Evolutionary conservation across 768 basidiomycete genomes (phyloP).

Genomic region (Sarcodon aspratus): DNA sequence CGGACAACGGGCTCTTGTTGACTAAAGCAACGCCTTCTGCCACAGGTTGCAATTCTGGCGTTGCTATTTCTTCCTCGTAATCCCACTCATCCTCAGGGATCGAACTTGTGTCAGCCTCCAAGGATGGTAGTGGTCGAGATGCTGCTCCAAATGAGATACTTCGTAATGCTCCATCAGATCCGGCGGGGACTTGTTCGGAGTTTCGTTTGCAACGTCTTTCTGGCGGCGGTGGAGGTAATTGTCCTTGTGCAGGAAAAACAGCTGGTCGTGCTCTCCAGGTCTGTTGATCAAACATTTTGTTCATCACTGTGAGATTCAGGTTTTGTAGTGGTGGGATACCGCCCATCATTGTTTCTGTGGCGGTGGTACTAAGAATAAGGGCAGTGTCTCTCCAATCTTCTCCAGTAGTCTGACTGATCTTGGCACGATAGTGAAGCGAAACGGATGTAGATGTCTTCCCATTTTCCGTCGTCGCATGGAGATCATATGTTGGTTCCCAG

Average conservation of each 20-base stretch:
- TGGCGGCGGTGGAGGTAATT: neutral
- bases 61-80: no score
- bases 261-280: no score
- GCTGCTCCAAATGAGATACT: no score
- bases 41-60: neutral
- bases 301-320: neutral
- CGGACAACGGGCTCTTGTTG: constrained; percentile 37
- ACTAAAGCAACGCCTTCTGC: neutral
- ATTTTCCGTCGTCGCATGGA: constrained; percentile 35
- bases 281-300: neutral
- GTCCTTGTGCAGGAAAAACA: neutral
- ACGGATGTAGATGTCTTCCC: constrained; percentile 33
- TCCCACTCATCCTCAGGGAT: no score
- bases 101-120: no score
- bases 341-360: constrained; percentile 20
- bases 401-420: constrained; percentile 41
- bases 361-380: constrained; percentile 41
- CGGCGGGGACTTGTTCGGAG: no score
- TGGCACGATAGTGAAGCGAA: constrained; percentile 42
- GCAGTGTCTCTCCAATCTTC: constrained; percentile 46
- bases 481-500: constrained; percentile 48
- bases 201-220: no score
- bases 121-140: no score
- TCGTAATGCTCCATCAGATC: no score
- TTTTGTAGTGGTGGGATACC: neutral